Evolutionary conservation across 2,329 filamentous ascomycete genomes (phyloP), one percentile per base, ranked within the genome.

Genomic region (Cladosporium sp.): DNA sequence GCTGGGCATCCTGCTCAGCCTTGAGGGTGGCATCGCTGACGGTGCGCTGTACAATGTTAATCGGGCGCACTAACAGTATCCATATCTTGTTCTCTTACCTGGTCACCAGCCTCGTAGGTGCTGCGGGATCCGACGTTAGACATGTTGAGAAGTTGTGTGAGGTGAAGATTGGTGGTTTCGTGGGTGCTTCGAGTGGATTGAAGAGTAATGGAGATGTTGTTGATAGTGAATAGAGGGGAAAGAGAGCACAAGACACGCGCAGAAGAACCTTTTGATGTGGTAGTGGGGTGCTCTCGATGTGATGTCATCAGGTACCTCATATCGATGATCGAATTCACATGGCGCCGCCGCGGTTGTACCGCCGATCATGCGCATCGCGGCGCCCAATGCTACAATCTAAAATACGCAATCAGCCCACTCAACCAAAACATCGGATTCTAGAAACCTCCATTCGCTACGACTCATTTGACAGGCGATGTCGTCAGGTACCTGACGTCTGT

Each of bases 41-140:
- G 72, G 85, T 90, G 67, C 84, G 82, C 80, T 73, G 43, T 43
- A 22, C 40, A 15, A 14, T 55, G 51, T 63, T 28, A 62, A 39
- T 22, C 20, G 2, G 20, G 36, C 30, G 50, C 25, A 47, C 12
- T 37, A 12, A 6, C 3, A 22, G n/a, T 36, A 3, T 28, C 12
- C 11, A 12, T 19, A 6, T 43, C 20, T 9, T 47, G 37, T 25
- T 36, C 20, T 30, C 63, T 17, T 66, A 75, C 73, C 74, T 94
- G 89, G 75, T 94, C 89, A 60, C 86, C 87, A 59, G 82, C 86
- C 76, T 92, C 88, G 76, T 94, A 92, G 72, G 90, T 76, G 61
- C 75, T 72, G 63, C 75, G 68, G 72, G 78, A 81, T 66, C 89
- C 90, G 70, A 93, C 88, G 70, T 80, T 88, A 59, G 54, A 56